A percentile compares a stretch with the other conserved stretches of the same genome.
phyloP scores from a whole-genome alignment of 306 rosid species.

The Ormosia semicastrata region DNA sequence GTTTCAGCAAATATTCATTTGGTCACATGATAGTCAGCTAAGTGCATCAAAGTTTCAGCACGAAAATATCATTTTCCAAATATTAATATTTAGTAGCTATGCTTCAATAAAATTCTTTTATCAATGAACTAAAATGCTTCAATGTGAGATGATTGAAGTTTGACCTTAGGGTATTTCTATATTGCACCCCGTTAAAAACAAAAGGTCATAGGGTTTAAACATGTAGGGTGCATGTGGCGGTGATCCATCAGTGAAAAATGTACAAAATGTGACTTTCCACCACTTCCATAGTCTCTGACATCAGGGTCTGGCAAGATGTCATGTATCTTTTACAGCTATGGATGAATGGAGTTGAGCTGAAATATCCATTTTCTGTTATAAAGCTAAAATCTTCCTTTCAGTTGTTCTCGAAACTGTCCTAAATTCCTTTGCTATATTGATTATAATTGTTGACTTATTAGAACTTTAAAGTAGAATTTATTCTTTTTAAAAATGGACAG shows the following conservation, averaged over 20 bases:
- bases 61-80: not conserved
- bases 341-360: not conserved
- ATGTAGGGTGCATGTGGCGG: not conserved
- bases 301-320: not conserved
- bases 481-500: not conserved
- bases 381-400: slow-evolving; percentile 5
- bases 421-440: not conserved
- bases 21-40: not conserved
- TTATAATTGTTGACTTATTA: not conserved
- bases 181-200: not conserved
- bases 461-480: not conserved
- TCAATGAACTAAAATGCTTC: not conserved
- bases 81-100: not conserved
- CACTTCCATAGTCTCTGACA: not conserved
- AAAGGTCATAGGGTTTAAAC: not conserved
- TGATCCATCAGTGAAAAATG: not conserved
- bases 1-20: slow-evolving; percentile 1
- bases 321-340: not conserved
- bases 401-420: not conserved
- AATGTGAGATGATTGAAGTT: not conserved
- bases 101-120: not conserved
- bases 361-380: not conserved
- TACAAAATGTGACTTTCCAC: not conserved
- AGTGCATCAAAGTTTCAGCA: not conserved
- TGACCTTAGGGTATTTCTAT: not conserved